Evolutionary conservation across 2,329 filamentous ascomycete genomes (phyloP), one percentile per base, ranked within the genome.

Genomic region (Hypoxylon sp.): DNA sequence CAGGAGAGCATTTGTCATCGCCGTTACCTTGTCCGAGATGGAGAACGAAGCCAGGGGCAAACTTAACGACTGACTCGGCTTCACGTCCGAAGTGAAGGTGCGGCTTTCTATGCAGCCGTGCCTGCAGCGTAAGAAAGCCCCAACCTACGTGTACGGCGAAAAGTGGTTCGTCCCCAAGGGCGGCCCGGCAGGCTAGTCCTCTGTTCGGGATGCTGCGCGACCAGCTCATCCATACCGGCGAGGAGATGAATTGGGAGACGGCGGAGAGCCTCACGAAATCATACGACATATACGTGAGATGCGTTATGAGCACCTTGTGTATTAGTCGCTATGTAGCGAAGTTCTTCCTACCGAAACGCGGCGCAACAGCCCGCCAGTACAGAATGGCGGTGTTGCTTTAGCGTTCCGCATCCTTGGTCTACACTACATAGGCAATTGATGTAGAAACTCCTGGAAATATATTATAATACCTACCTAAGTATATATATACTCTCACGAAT

Each of bases 171-270:
- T 74, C 2, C 75, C 77, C 4, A 60, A 50, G 19, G 65, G 64
- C 0, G 70, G 0, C 74, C 73, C 0, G 45, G 50, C 0, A 71
- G 69, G 2, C 64, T 80, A 0, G 68, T 79, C 0, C 65, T 80
- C 11, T 82, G 80, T 53, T 71, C 68, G 5, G 74, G 77, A 0
- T 82, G 81, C 63, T 81, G 77, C 61, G 70, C 56, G 80, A 82
- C 68, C 74, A 76, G 16, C 72, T 81, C 19, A 55, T 73, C 29
- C 71, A 70, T 37, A 75, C 76, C 0, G 70, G 70, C 2, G 75
- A 80, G 6, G 75, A 75, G 12, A 46, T 52, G 29, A 74, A 67
- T 52, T 77, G 60, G 63, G 58, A 30, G 54, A 64, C 59, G 47
- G 75, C 55, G n/a, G 68, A 59, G 3, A 65, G 51, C 1, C 60